Percentiles rank a stretch among this genome's conserved stretches.
phyloP scores from a whole-genome alignment of 139 green algal species.

The Diplosphaera chodatii region DNA sequence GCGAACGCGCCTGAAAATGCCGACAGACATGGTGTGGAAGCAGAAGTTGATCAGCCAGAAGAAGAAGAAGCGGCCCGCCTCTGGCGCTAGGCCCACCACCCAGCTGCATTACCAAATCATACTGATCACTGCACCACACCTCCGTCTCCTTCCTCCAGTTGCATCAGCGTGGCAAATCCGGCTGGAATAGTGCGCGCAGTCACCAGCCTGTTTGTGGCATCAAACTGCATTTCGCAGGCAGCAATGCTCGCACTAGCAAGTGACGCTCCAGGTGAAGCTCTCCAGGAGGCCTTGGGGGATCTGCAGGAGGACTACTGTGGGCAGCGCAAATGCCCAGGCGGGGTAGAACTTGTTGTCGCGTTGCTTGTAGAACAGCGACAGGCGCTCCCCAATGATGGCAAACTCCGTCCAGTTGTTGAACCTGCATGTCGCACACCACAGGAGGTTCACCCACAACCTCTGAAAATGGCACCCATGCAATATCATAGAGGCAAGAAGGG shows the following conservation, averaged over 20 bases:
- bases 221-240: too few relatives aligned
- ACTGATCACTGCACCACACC: too few relatives aligned
- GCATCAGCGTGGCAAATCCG: too few relatives aligned
- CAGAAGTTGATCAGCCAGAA: neutral
- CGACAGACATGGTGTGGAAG: neutral
- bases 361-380: constrained; percentile 44
- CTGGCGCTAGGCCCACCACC: constrained; percentile 13
- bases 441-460: too few relatives aligned
- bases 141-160: too few relatives aligned
- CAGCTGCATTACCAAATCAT: too few relatives aligned
- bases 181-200: too few relatives aligned
- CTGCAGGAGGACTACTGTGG: constrained; percentile 6
- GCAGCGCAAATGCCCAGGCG: constrained; percentile 17
- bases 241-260: neutral
- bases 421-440: too few relatives aligned
- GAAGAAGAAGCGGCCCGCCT: constrained; percentile 10
- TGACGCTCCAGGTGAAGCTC: constrained; percentile 10
- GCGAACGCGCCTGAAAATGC: neutral
- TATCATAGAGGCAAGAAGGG: too few relatives aligned
- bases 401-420: neutral
- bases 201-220: too few relatives aligned
- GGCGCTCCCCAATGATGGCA: neutral
- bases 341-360: constrained; percentile 12
- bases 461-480: too few relatives aligned
- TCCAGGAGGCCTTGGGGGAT: constrained; percentile 13